These are phyloP conservation scores for Alternaria burnsii DNA, from an alignment of 2,329 filamentous ascomycete species.

Conservation along the genomic window DNA sequence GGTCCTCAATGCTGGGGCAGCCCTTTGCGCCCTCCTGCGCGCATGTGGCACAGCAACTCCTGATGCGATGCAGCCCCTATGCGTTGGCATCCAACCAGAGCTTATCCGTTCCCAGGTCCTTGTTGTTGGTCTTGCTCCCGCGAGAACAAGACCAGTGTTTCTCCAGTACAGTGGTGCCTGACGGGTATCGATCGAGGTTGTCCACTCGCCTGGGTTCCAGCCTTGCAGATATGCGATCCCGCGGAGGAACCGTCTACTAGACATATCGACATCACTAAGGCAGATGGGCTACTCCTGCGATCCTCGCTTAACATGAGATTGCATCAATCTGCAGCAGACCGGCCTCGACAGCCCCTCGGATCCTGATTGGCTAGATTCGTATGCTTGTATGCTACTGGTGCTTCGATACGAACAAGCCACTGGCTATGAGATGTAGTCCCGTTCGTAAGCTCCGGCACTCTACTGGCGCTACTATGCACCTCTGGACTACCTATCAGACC, in stretches of 20 bases:
- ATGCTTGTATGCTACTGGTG: constrained; percentile 3
- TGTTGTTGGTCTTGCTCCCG: constrained; percentile 1
- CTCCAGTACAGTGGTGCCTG: constrained; percentile 8
- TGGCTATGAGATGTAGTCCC: not conserved
- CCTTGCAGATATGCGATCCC: not conserved
- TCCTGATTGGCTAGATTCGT: not conserved
- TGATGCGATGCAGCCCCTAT: constrained; percentile 1
- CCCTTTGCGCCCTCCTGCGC: constrained; percentile 1
- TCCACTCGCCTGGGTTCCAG: constrained; percentile 7
- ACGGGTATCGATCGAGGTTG: constrained; percentile 8
- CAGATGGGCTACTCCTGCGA: not conserved
- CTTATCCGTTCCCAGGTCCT: not conserved
- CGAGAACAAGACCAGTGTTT: not conserved
- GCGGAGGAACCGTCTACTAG: constrained; percentile 1
- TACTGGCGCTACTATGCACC: constrained; percentile 4
- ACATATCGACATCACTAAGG: not conserved
- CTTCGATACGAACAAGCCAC: not conserved
- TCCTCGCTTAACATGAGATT: not conserved
- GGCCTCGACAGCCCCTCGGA: not conserved
- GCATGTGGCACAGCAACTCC: constrained; percentile 13
- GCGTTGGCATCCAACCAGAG: constrained; percentile 5
- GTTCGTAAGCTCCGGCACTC: not conserved
- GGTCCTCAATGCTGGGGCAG: not conserved
- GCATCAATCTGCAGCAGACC: constrained; percentile 5
- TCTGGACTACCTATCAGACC: not conserved